Evolutionary conservation across 2,329 filamentous ascomycete genomes (phyloP).

Genomic region (Fusarium setosum): DNA sequence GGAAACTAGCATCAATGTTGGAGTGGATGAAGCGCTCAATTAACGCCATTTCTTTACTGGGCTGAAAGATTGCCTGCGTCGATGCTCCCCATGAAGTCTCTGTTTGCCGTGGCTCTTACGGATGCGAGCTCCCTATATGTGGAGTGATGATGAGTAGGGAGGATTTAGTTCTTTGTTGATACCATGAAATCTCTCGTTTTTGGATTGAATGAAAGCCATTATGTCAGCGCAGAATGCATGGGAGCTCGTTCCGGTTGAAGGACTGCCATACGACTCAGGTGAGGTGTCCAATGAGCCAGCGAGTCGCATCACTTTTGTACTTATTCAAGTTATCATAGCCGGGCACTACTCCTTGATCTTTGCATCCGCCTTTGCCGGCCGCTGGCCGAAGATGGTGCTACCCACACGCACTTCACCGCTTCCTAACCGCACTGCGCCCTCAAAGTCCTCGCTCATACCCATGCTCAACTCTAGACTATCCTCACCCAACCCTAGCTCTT

Average conservation of each 20-base stretch:
- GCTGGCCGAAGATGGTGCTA: slow-evolving; percentile 90
- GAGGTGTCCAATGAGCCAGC: too few relatives aligned
- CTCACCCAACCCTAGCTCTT: slow-evolving; percentile 58
- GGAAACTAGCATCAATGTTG: slow-evolving; percentile 39
- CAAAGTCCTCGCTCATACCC: slow-evolving; percentile 98
- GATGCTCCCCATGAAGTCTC: slow-evolving; percentile 16
- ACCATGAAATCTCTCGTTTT: slow-evolving; percentile 37
- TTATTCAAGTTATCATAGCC: neutral
- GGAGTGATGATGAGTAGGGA: slow-evolving; percentile 31
- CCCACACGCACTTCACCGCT: slow-evolving; percentile 92
- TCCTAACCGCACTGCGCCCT: slow-evolving; percentile 84
- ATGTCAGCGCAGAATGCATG: slow-evolving; percentile 2
- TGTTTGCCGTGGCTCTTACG: slow-evolving; percentile 16
- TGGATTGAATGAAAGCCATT: slow-evolving; percentile 26
- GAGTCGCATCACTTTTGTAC: neutral
- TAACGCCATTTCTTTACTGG: slow-evolving; percentile 30
- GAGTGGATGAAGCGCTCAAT: slow-evolving; percentile 37
- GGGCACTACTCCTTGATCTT: slow-evolving; percentile 66
- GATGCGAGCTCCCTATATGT: slow-evolving; percentile 13
- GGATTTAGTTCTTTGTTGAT: slow-evolving; percentile 41
- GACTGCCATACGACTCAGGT: too few relatives aligned
- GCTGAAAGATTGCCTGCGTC: slow-evolving; percentile 31
- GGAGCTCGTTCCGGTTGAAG: neutral
- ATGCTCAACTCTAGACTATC: slow-evolving; percentile 87
- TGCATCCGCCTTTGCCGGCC: slow-evolving; percentile 83